Conservation (phyloP, 1,139 yeast genomes). For the Entelexis sorbosivorans region DNA sequence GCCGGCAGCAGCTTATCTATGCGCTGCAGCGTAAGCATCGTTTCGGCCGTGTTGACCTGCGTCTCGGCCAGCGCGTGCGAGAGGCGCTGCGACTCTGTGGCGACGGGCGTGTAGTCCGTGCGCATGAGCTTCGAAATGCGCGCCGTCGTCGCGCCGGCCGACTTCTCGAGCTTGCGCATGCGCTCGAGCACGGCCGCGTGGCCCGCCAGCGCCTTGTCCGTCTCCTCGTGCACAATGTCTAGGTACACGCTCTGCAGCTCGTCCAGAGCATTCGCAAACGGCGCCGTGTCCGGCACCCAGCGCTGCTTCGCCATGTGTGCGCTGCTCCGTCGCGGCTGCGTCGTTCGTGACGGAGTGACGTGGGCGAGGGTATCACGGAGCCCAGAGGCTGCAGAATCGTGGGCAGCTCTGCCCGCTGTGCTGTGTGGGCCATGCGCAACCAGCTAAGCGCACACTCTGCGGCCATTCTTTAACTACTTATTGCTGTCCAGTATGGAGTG, state of each 20-base stretch:
- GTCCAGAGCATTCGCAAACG: constrained; percentile 3
- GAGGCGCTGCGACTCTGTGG: neutral
- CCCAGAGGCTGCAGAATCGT: neutral
- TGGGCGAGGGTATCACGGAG: neutral
- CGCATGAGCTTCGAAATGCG: constrained; percentile 3
- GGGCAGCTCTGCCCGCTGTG: too few relatives aligned
- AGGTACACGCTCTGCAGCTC: constrained; percentile 7
- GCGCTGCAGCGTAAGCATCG: constrained; percentile 5
- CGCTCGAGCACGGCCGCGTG: constrained; percentile 9
- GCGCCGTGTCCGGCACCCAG: constrained; percentile 13
- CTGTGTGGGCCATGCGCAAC: too few relatives aligned
- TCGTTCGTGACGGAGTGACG: neutral
- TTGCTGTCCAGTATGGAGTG: too few relatives aligned
- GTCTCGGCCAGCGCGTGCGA: constrained; percentile 2
- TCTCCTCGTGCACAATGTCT: constrained; percentile 9
- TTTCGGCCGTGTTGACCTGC: constrained; percentile 2
- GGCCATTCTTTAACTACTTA: too few relatives aligned
- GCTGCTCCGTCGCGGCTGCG: neutral
- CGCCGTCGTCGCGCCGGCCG: neutral
- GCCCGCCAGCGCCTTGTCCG: constrained; percentile 5
- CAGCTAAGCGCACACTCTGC: too few relatives aligned
- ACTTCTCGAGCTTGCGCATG: constrained; percentile 14
- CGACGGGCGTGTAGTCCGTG: constrained; percentile 2
- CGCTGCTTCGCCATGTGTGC: constrained; percentile 1
- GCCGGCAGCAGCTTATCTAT: constrained; percentile 12